Evolutionary conservation across 495 filamentous ascomycete genomes (phyloP), one percentile per base, ranked within the genome.

Genomic region (Daldinia vernicosa): DNA sequence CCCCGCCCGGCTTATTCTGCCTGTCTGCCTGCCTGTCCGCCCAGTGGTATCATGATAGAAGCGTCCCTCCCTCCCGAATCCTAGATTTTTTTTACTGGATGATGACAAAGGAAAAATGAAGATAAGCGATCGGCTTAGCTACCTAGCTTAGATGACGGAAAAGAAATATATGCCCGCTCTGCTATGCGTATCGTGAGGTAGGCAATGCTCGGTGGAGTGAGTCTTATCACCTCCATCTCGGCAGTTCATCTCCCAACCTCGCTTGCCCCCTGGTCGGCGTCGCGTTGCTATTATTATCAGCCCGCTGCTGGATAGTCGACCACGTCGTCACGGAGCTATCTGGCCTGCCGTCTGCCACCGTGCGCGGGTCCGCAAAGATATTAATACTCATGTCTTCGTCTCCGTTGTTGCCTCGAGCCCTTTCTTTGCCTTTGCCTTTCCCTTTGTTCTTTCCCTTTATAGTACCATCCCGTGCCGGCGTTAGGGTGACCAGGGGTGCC

Each of bases 341-440:
- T 3, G 67, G 67, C 33, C 67, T 22, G 30, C 54, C 60, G 15
- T 26, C 24, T 6, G 11, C 50, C 30, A 69, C 52, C 6, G 77
- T 81, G 15, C 76, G 81, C 9, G 87, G 87, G 60, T 92, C 90
- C 5, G 89, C 87, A 77, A 90, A 93, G 14, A 93, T 84, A 68
- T 88, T 87, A 73, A 93, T 92, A 77, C 86, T 89, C 76, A 90
- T 88, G 33, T 77, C 66, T 51, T 78, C 70, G 9, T 60, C 43
- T 2, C 24, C 50, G 51, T 15, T 51, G 51, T 15, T 51, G 30
- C 24, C 14, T 5, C 52, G 32, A 22, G 53, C 53, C 19, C 35
- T 47, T 24, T 43, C 51, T 33, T 55, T 45, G 2, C 50, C 51
- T 33, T 55, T 45, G 2, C 50, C 63, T 26, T n/a, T 59, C 19